Base-by-base conservation (phyloP, 192 early-diverging fungal genomes). In the Rhizophagus sp. region DNA sequence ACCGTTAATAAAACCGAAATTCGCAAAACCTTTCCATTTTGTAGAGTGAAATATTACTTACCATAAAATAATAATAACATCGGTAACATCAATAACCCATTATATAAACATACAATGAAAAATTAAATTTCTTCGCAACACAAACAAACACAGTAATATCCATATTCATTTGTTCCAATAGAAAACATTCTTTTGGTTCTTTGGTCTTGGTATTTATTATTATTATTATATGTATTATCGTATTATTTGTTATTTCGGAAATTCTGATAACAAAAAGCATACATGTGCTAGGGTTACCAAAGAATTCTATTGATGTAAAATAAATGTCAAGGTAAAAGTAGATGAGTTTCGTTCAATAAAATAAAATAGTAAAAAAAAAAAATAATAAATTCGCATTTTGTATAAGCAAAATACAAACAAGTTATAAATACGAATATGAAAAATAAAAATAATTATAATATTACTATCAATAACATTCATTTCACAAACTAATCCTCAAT, bases 401-500 rank as follows among this genome's bases (percentile, higher is more conserved):
- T 57, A 57, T 17, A 57, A 57, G 19, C 5, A 22, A 57, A 57
- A 57, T 19, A 57, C 6, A 57, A 7, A 57, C 15, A 22, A 17
- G 17, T 1, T 57, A 57, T 19, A 22, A 57, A 57, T 57, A 57
- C 4, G 15, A 57, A 57, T 7, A 57, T 22, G 19, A 57, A 22
- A 19, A 22, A 57, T 6, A 22, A 22, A 22, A 57, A 57, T 57
- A 15, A 57, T 57, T 17, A 57, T 57, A 57, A 57, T 57, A 17
- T 22, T 7, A 22, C 15, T 57, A 57, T 57, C 15, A 57, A 57
- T 57, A 52, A 17, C 52, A 57, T 7, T 57, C 39, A 41, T 41
- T 19, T 57, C 52, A 57, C 6, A 57, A 57, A 57, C 52, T 65
- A 65, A 72, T 72, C 15, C 2, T 22, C 78, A 24, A 79, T 50